phyloP scores from a whole-genome alignment of 495 filamentous ascomycete genomes.

The Penicillium soppii region DNA sequence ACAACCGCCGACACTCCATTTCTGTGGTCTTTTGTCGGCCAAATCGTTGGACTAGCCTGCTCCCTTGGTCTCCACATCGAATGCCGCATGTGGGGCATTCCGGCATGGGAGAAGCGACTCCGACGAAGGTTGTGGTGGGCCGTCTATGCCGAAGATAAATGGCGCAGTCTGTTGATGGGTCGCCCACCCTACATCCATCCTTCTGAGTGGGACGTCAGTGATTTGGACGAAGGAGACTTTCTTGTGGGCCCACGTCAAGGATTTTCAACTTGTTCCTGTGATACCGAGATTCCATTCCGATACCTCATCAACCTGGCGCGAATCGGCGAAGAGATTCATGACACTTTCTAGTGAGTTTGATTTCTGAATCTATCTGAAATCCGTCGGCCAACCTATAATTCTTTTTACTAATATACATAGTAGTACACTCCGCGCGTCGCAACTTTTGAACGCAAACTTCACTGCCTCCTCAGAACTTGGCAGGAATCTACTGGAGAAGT shows the following conservation, averaged over 20 bases:
- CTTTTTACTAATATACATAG: conserved; percentile 8
- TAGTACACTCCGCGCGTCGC: conserved; percentile 35
- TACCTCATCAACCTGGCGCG: conserved; percentile 27
- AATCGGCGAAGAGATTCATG: conserved; percentile 33
- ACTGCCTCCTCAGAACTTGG: conserved; percentile 28
- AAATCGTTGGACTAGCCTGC: conserved; percentile 30
- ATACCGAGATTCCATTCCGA: conserved; percentile 26
- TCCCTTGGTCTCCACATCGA: conserved; percentile 80
- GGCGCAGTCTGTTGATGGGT: conserved; percentile 83
- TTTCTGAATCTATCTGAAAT: not conserved
- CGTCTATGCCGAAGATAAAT: conserved; percentile 91
- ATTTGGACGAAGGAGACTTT: conserved; percentile 68
- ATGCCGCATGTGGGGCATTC: conserved; percentile 84
- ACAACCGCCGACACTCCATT: conserved; percentile 33
- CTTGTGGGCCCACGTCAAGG: conserved; percentile 21
- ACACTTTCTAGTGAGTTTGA: conserved; percentile 31
- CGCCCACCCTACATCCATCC: conserved; percentile 77
- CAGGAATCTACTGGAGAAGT: conserved; percentile 22
- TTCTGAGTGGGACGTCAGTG: conserved; percentile 79
- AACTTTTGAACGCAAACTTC: conserved; percentile 31
- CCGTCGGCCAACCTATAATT: not conserved
- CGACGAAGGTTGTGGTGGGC: conserved; percentile 87
- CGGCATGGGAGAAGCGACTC: conserved; percentile 79
- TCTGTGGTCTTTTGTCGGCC: conserved; percentile 37
- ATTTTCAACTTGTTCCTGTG: conserved; percentile 21